These are phyloP conservation scores for Alnus glutinosa DNA, from an alignment of 306 rosid species.

Conservation along the genomic window DNA sequence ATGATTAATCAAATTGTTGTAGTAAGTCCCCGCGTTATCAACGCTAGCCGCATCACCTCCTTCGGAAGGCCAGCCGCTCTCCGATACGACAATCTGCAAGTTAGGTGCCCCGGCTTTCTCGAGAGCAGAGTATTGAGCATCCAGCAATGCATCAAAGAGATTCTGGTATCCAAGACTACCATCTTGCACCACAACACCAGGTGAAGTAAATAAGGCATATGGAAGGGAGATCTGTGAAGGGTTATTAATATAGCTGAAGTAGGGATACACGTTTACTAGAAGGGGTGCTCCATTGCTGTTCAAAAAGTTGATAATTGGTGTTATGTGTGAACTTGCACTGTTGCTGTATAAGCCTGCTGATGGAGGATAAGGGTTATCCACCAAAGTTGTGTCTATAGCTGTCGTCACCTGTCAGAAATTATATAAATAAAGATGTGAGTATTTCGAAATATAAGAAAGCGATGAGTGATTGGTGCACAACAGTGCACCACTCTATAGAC, in stretches of 20 bases:
- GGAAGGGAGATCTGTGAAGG: slow-evolving; percentile 6
- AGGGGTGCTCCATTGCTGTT: slow-evolving; percentile 49
- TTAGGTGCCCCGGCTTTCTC: slow-evolving; percentile 33
- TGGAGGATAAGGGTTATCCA: slow-evolving; percentile 47
- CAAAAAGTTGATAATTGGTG: slow-evolving; percentile 44
- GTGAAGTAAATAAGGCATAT: slow-evolving; percentile 51
- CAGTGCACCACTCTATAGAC: no score
- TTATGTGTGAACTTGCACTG: slow-evolving; percentile 24
- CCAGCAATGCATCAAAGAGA: slow-evolving; percentile 52
- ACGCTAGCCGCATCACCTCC: slow-evolving; percentile 38
- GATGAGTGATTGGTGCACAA: no score
- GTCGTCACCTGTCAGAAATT: slow-evolving; percentile 35
- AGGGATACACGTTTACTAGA: slow-evolving; percentile 68
- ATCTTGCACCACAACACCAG: slow-evolving; percentile 26
- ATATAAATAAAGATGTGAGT: no score
- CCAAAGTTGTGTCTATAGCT: slow-evolving; percentile 33
- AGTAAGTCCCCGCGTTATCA: slow-evolving; percentile 44
- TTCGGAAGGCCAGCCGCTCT: slow-evolving; percentile 78
- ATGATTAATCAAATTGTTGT: slow-evolving; percentile 51
- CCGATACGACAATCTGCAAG: slow-evolving; percentile 55
- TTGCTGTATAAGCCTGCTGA: slow-evolving; percentile 30
- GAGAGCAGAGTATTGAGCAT: slow-evolving; percentile 52
- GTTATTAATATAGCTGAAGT: slow-evolving; percentile 24
- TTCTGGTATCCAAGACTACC: slow-evolving; percentile 40
- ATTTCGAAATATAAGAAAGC: no score